Evolutionary conservation across 2,329 filamentous ascomycete species (phyloP).

Genomic region (Colletotrichum camelliae): DNA sequence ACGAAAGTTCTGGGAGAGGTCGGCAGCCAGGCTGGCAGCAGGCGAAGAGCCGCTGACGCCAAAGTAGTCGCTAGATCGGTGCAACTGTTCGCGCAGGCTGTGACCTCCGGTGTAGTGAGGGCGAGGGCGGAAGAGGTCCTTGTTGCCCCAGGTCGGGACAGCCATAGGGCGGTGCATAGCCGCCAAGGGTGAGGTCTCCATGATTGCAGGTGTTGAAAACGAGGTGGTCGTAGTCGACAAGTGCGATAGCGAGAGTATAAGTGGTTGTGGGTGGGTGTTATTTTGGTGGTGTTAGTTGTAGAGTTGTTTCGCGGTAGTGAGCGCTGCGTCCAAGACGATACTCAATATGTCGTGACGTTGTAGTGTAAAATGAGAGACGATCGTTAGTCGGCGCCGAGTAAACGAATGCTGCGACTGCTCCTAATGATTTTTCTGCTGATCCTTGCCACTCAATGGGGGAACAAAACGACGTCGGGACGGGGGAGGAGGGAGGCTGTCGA

Average conservation of each 20-base stretch:
- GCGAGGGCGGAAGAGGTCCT: constrained; percentile 58
- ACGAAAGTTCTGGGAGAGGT: constrained; percentile 96
- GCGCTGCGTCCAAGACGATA: constrained; percentile 25
- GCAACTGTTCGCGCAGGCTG: constrained; percentile 78
- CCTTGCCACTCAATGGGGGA: constrained; percentile 18
- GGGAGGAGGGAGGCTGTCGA: neutral
- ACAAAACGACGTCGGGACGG: neutral
- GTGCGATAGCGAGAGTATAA: constrained; percentile 1
- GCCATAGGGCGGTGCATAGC: constrained; percentile 81
- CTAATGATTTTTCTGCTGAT: constrained; percentile 7
- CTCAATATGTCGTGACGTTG: constrained; percentile 30
- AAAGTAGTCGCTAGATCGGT: constrained; percentile 78
- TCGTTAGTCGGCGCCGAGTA: constrained; percentile 29
- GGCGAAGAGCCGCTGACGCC: constrained; percentile 87
- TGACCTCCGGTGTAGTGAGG: constrained; percentile 59
- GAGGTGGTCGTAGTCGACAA: neutral
- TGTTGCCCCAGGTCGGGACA: constrained; percentile 62
- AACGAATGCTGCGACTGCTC: constrained; percentile 37
- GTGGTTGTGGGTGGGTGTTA: neutral
- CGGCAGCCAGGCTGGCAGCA: constrained; percentile 86
- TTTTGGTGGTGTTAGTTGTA: constrained; percentile 1
- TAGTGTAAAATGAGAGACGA: constrained; percentile 21
- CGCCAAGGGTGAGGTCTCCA: constrained; percentile 94
- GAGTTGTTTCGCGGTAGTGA: neutral
- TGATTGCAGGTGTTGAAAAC: constrained; percentile 43